Conservation (phyloP, 768 basidiomycete species). For the Suillus placidus region DNA sequence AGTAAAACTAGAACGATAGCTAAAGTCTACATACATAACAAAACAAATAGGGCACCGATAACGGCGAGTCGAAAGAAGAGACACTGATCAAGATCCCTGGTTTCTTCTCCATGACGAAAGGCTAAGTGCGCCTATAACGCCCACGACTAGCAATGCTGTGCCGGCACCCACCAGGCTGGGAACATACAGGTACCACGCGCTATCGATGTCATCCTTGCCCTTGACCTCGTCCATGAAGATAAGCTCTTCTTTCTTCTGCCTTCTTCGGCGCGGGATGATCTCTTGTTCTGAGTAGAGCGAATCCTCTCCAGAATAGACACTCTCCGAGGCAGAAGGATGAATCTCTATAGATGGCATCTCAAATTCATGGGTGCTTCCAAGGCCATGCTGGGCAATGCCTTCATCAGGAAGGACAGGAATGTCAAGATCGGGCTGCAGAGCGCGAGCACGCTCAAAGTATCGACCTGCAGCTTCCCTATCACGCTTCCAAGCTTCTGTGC, state of each 20-base stretch:
- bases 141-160: constrained; percentile 79
- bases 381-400: constrained; percentile 29
- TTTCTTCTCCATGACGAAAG: constrained; percentile 71
- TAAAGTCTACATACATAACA: constrained; percentile 15
- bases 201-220: constrained; percentile 59
- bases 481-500: constrained; percentile 72
- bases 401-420: constrained; percentile 67
- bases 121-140: constrained; percentile 76
- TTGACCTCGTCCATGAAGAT: constrained; percentile 48
- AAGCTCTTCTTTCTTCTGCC: constrained; percentile 61
- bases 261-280: constrained; percentile 44
- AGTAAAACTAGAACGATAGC: neutral
- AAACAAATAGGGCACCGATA: constrained; percentile 19
- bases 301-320: constrained; percentile 31
- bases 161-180: constrained; percentile 82
- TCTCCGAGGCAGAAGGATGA: constrained; percentile 29
- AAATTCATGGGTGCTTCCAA: constrained; percentile 42
- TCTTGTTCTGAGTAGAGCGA: constrained; percentile 33
- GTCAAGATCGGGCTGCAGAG: constrained; percentile 63
- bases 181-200: constrained; percentile 78
- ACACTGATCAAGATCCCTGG: constrained; percentile 51
- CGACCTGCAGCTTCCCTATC: constrained; percentile 71
- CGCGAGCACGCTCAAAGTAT: constrained; percentile 72
- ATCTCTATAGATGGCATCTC: constrained; percentile 74
- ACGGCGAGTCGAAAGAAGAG: neutral